Base-by-base conservation (phyloP, 2,329 filamentous ascomycete genomes). In the Penicillium glabrum region DNA sequence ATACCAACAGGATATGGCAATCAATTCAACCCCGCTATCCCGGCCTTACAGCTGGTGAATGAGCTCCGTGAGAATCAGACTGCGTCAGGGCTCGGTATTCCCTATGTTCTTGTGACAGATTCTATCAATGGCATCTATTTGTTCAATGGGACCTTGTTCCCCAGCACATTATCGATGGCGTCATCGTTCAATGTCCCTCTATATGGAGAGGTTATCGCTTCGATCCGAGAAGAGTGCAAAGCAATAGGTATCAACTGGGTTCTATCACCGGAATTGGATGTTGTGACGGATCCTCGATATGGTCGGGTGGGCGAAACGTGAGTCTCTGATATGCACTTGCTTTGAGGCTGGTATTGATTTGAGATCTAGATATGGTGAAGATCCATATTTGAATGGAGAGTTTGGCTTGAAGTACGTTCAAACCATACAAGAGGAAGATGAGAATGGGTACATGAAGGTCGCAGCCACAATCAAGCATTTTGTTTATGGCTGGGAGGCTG, bases 91-190 rank as follows among this genome's bases (percentile, higher is more conserved):
- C 33, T 50, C 4, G 47, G 47, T 1, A 50, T 50, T 26, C 47
- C 47, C 3, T 50, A 50, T 21, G 47, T 50, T 19, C 47, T 50
- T 33, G 47, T 50, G 3, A 35, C 47, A 4, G 47, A 50, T 14
- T 50, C 47, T 8, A 27, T 50, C 13, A 50, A 37, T 27, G 47
- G 47, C 5, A 39, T 50, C 21, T 50, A 50, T n/a, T 13, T 50
- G 24, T 50, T 50, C 24, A 50, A 50, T 14, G 47, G 47, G 19
- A 50, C 47, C 3, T 39, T 50, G n/a, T 50, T 50, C 13, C 47
- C 47, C 5, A 11, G 19, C 8, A 50, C 47, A 3, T 23, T 50
- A 3, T 50, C 47, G 5, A 41, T 50, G 35, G 47, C 47, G 26
- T 39, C 47, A 5, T 50, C 47, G 6, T 50, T 50, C 24, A 50